A percentile compares a stretch with the other conserved stretches of the same genome.
These are phyloP conservation scores for Xylariaceae sp. DNA, from an alignment of 2,329 filamentous ascomycete genomes.

Conservation along the genomic window DNA sequence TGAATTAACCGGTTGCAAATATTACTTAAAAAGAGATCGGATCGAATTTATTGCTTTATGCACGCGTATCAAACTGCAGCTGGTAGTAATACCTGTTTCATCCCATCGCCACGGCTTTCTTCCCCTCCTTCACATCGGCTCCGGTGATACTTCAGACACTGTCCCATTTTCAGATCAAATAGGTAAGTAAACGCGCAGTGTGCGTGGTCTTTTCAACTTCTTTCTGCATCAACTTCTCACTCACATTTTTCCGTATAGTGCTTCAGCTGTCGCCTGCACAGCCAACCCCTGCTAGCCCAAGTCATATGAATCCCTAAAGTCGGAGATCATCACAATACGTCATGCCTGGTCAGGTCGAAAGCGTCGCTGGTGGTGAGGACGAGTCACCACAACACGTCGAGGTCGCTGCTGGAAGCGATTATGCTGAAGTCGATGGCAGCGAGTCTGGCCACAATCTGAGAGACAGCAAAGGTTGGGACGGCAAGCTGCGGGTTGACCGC, in stretches of 20 bases:
- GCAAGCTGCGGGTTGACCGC: constrained; percentile 70
- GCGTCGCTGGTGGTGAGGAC: constrained; percentile 28
- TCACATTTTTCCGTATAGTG: not conserved
- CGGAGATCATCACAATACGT: not conserved
- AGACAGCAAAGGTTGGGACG: constrained; percentile 73
- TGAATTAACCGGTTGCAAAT: too few relatives aligned
- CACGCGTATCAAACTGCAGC: not conserved
- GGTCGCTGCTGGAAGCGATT: constrained; percentile 39
- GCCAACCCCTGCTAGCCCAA: not conserved
- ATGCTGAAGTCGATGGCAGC: constrained; percentile 37
- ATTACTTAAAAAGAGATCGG: not conserved
- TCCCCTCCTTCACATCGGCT: not conserved
- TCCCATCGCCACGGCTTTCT: not conserved
- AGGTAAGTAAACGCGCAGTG: not conserved
- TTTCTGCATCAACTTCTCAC: too few relatives aligned
- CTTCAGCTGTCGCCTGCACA: not conserved
- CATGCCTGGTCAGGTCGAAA: constrained; percentile 11
- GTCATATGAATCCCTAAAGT: not conserved
- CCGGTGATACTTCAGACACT: not conserved
- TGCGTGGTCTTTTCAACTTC: too few relatives aligned
- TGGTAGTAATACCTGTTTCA: not conserved
- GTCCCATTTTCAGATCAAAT: not conserved
- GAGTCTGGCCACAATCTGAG: constrained; percentile 45
- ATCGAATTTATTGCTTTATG: not conserved
- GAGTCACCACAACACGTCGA: constrained; percentile 43